These are phyloP conservation scores for Fusarium mundagurra DNA, from an alignment of 2,329 filamentous ascomycete genomes.

Conservation along the genomic window DNA sequence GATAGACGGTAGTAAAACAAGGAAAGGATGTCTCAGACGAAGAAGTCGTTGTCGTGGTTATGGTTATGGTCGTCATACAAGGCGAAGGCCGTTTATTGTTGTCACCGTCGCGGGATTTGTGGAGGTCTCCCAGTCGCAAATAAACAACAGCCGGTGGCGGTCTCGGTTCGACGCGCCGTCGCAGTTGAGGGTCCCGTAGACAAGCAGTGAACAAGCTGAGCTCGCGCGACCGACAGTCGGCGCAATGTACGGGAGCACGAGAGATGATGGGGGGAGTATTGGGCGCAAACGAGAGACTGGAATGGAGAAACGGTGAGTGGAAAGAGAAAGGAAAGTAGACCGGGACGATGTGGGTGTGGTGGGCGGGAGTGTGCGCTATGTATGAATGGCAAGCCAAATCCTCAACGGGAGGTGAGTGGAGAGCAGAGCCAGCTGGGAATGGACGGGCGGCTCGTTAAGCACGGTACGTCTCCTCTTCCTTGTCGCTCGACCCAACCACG, in stretches of 20 bases:
- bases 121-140: constrained; percentile 28
- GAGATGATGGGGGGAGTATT: constrained; percentile 37
- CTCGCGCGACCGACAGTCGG: constrained; percentile 32
- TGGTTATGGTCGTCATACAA: constrained; percentile 14
- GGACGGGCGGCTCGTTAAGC: constrained; percentile 11
- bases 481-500: constrained; percentile 11
- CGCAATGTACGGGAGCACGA: constrained; percentile 33
- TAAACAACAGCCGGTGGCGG: constrained; percentile 14
- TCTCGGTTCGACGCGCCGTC: constrained; percentile 32
- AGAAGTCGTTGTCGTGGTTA: constrained; percentile 17
- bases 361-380: constrained; percentile 43
- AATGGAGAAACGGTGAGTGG: constrained; percentile 47
- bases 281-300: constrained; percentile 48
- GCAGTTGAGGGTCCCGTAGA: constrained; percentile 26
- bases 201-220: constrained; percentile 23
- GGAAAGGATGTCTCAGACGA: constrained; percentile 11
- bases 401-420: constrained; percentile 22
- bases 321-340: constrained; percentile 40
- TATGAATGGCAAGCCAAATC: constrained; percentile 29
- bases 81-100: constrained; percentile 19
- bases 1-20: not conserved
- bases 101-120: constrained; percentile 25
- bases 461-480: constrained; percentile 18
- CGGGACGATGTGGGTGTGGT: constrained; percentile 38
- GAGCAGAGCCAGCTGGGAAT: constrained; percentile 26